Evolutionary conservation across 2,329 filamentous ascomycete genomes (phyloP), one percentile per base, ranked within the genome.

Genomic region (Fusarium dlaminii): DNA sequence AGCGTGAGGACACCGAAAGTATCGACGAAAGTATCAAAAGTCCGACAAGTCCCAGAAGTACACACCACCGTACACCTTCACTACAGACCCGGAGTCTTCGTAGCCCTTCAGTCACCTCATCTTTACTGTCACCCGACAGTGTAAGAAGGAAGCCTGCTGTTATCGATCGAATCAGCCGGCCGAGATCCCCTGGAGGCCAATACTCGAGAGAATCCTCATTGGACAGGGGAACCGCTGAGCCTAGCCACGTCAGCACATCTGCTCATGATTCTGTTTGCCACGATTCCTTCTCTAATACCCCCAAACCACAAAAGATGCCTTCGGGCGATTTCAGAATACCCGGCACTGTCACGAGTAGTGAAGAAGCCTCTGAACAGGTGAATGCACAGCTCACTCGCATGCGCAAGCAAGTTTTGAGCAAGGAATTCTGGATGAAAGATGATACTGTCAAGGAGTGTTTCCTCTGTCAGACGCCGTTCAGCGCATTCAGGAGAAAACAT

Each of bases 401-500:
- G 86, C 91, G 93, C 71, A 93, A 94, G 78, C 95, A 96, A 79
- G 92, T 99, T 13, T 85, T 98, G 51, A 97, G 94, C 81, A 96
- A 95, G 79, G 95, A 98, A 76, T 98, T 98, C 77, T 98, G 96
- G 96, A 99, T 99, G 96, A 94, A 95, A 68, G 96, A 99, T 80
- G 96, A 98, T 79, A 98, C 97, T 72, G 97, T 96, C 68, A 98
- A 97, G 80, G 96, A 98, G 78, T 99, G 96, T 79, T 99, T 98
- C 80, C 90, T 94, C 49, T 99, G 96, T 78, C 94, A 94, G 49
- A 93, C 94, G 66, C 89, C 93, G 5, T 99, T 99, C 79, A 95
- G 94, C 1, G 96, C 96, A 3, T 98, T 98, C 80, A 90, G 96
- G 67, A 91, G 96, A 74, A 99, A 99, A 80, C 96, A 99, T 81